phyloP scores from a whole-genome alignment of 306 rosid genomes.

The Acacia crassicarpa region DNA sequence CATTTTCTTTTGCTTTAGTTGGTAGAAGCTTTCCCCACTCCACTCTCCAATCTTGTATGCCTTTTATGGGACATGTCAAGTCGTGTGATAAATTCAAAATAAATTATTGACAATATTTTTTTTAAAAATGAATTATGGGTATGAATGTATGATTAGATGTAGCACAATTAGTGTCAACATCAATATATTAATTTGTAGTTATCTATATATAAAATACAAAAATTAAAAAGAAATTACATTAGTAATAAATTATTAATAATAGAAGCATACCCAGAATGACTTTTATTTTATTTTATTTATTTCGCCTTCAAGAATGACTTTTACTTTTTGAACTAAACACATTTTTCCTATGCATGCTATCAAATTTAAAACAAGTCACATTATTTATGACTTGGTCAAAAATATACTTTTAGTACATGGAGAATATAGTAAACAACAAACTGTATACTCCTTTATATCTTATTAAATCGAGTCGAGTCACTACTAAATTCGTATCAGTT shows the following conservation, averaged over 20 bases:
- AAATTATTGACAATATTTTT: neutral
- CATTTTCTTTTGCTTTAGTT: constrained; percentile 23
- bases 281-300: too few relatives aligned
- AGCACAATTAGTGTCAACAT: neutral
- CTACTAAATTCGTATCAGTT: too few relatives aligned
- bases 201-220: neutral
- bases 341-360: too few relatives aligned
- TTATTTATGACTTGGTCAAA: neutral
- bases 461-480: too few relatives aligned
- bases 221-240: neutral
- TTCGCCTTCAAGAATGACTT: neutral
- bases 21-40: neutral
- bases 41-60: neutral
- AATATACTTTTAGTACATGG: too few relatives aligned
- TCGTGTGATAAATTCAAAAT: neutral
- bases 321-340: neutral
- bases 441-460: too few relatives aligned
- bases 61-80: constrained; percentile 2
- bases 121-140: neutral
- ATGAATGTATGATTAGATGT: neutral
- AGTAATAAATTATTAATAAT: too few relatives aligned
- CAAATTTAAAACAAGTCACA: neutral
- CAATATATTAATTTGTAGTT: neutral
- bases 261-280: too few relatives aligned
- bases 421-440: too few relatives aligned